Evolutionary conservation across 768 basidiomycete species (phyloP).

Genomic region (Cubamyces sp.): DNA sequence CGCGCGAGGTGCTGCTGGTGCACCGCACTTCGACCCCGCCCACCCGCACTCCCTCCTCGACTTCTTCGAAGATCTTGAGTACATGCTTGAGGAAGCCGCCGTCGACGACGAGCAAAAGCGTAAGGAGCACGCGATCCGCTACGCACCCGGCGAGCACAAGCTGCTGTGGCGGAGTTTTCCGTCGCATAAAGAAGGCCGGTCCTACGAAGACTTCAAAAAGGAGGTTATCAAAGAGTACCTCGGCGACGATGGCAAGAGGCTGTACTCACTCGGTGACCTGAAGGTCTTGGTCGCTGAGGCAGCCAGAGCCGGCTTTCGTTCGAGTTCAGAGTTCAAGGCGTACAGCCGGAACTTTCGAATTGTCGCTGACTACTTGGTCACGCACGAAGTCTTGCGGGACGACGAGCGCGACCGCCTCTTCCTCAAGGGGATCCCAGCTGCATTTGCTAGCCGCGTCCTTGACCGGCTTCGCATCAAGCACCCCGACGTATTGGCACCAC

Average conservation of each 20-base stretch:
- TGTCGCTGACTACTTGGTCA: conserved; percentile 28
- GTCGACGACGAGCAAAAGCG: background rate
- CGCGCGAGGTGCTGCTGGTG: conserved; percentile 5
- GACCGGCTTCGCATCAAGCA: conserved; percentile 29
- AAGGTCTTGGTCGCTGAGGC: conserved; percentile 29
- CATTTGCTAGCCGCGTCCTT: background rate
- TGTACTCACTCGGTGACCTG: conserved; percentile 31
- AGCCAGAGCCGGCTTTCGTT: conserved; percentile 1
- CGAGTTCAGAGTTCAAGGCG: conserved; percentile 1
- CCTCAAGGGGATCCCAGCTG: conserved; percentile 15
- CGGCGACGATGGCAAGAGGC: conserved; percentile 18
- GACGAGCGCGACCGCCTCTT: conserved; percentile 32
- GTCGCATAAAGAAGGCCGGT: background rate
- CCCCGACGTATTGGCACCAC: conserved; percentile 29
- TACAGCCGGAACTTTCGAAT: conserved; percentile 30
- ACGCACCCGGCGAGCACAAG: conserved; percentile 6
- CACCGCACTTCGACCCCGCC: conserved; percentile 12
- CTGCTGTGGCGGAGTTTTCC: conserved; percentile 1
- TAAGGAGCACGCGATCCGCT: conserved; percentile 14
- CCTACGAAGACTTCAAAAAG: conserved; percentile 31
- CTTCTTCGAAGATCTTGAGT: conserved; percentile 22
- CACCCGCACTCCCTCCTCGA: conserved; percentile 11
- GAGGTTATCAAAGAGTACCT: conserved; percentile 33
- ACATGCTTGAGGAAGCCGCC: conserved; percentile 5
- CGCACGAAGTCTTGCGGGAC: conserved; percentile 20